These are phyloP conservation scores for Pouteria glomerata DNA, from an alignment of 148 eudicot species.

Conservation along the genomic window DNA sequence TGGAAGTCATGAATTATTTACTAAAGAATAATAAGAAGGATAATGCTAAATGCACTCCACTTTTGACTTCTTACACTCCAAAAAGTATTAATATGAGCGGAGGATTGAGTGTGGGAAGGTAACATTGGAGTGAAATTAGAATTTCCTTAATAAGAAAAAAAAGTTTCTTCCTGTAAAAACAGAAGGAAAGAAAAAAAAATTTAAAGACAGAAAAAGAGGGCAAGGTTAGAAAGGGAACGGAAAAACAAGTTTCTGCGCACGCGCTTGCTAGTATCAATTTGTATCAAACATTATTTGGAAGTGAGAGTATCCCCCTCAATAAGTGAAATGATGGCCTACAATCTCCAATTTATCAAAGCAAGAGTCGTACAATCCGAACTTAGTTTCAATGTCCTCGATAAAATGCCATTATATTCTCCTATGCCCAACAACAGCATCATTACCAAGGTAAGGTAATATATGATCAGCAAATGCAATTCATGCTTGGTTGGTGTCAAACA, in stretches of 20 bases:
- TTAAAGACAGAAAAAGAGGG: neutral
- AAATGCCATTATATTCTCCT: too few relatives aligned
- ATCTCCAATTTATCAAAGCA: neutral
- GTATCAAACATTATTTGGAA: neutral
- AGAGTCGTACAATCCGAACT: neutral
- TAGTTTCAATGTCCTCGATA: too few relatives aligned
- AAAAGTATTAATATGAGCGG: neutral
- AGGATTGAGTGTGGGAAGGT: neutral
- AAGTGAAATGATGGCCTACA: neutral
- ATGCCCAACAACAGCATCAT: neutral
- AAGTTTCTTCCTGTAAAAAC: too few relatives aligned
- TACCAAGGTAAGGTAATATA: neutral
- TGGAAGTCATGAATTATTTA: too few relatives aligned
- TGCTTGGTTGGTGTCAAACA: neutral
- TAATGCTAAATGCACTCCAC: too few relatives aligned
- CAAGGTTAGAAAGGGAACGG: neutral
- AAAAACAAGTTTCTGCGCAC: too few relatives aligned
- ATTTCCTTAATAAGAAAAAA: too few relatives aligned
- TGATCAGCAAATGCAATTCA: neutral
- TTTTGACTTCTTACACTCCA: too few relatives aligned
- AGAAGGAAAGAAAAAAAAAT: neutral
- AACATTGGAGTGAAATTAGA: neutral
- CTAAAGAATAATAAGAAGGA: too few relatives aligned
- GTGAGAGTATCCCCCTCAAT: neutral
- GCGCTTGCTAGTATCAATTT: neutral